Conservation (phyloP, 768 basidiomycete genomes). For the Amanita thiersii region DNA sequence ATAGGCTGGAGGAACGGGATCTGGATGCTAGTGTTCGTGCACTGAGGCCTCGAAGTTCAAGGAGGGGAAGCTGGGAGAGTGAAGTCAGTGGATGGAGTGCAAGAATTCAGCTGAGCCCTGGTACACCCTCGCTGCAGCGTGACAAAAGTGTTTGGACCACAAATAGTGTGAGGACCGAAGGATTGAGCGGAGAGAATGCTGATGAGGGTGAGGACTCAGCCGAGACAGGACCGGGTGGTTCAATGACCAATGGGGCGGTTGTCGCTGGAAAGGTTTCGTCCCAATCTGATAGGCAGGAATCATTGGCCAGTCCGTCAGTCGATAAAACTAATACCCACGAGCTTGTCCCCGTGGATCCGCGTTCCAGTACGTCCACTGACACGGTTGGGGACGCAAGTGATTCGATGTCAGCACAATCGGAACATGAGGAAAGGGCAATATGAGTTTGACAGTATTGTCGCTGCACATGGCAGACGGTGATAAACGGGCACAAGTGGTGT, state of each 20-base stretch:
- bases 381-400: too few relatives aligned
- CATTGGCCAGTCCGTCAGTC: too few relatives aligned
- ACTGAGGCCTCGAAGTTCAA: constrained; percentile 77
- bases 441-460: too few relatives aligned
- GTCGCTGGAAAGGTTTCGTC: too few relatives aligned
- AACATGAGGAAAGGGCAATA: too few relatives aligned
- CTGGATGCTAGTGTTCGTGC: constrained; percentile 86
- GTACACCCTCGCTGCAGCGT: constrained; percentile 35
- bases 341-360: too few relatives aligned
- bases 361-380: too few relatives aligned
- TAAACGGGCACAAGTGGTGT: too few relatives aligned
- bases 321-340: too few relatives aligned
- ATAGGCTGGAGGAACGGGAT: constrained; percentile 58
- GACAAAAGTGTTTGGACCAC: constrained; percentile 56
- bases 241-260: neutral
- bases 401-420: too few relatives aligned
- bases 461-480: too few relatives aligned
- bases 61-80: constrained; percentile 89
- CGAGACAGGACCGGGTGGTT: constrained; percentile 4
- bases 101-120: constrained; percentile 39
- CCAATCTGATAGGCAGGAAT: too few relatives aligned
- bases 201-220: constrained; percentile 17
- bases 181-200: constrained; percentile 41
- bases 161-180: constrained; percentile 53
- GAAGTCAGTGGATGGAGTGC: constrained; percentile 88